A percentile compares a stretch with the other conserved stretches of the same genome.
These are phyloP conservation scores for Megacollybia marginata DNA, from an alignment of 768 basidiomycete genomes.

Conservation along the genomic window DNA sequence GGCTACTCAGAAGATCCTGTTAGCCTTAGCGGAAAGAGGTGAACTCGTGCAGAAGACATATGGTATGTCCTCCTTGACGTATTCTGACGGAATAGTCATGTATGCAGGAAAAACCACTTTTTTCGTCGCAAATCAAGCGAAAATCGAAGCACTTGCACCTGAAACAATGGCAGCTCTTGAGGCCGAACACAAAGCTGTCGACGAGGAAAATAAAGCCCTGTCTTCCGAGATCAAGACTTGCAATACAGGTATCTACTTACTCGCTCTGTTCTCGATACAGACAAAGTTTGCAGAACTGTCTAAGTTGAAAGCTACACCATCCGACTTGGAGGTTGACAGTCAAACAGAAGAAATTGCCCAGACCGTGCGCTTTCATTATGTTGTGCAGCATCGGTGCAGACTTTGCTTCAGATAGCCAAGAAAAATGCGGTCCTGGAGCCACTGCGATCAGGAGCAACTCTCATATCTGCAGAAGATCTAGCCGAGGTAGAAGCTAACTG, in stretches of 20 bases:
- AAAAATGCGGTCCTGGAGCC: constrained; percentile 48
- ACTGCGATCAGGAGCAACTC: constrained; percentile 57
- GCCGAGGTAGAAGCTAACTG: constrained; percentile 66
- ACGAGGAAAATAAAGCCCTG: constrained; percentile 53
- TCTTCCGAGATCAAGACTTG: constrained; percentile 42
- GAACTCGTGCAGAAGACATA: constrained; percentile 78
- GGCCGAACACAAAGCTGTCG: constrained; percentile 43
- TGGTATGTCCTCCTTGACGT: constrained; percentile 34
- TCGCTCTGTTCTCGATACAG: no score
- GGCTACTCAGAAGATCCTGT: constrained; percentile 76
- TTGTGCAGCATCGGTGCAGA: background rate
- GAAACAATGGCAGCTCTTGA: constrained; percentile 58
- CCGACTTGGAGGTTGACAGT: constrained; percentile 54
- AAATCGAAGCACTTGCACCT: constrained; percentile 55
- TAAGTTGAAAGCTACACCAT: constrained; percentile 57
- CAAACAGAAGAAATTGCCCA: constrained; percentile 44
- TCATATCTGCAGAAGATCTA: constrained; percentile 67
- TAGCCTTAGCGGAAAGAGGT: constrained; percentile 78
- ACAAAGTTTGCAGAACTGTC: constrained; percentile 43
- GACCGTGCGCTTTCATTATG: constrained; percentile 35
- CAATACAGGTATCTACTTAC: constrained; percentile 29
- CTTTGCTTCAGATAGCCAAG: constrained; percentile 38
- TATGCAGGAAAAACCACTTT: constrained; percentile 72
- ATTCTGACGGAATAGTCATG: background rate
- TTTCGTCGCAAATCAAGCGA: constrained; percentile 79